A percentile compares a stretch with the other conserved stretches of the same genome.
These are phyloP conservation scores for Capsicum rhomboideum DNA, from an alignment of 257 asterid genomes.

Conservation along the genomic window DNA sequence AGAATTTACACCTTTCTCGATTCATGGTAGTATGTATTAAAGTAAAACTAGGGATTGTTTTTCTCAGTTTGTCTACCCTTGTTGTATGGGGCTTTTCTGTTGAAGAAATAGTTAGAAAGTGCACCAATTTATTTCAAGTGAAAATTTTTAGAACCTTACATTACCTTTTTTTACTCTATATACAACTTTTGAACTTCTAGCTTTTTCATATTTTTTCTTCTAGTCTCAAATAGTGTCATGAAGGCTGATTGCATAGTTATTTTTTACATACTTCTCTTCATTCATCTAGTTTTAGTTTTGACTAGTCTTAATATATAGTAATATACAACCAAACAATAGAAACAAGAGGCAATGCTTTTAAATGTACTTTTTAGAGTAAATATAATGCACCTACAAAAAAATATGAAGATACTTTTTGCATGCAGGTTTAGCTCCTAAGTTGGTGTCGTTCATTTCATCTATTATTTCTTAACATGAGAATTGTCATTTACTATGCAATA, in stretches of 20 bases:
- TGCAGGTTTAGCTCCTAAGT: not conserved
- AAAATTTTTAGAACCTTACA: not conserved
- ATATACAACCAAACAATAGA: not conserved
- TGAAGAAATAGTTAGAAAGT: not conserved
- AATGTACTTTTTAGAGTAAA: not conserved
- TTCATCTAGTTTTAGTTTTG: no score
- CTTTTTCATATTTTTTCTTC: not conserved
- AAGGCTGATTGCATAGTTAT: not conserved
- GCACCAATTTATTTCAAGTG: not conserved
- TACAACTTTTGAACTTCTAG: not conserved
- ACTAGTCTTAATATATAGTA: no score
- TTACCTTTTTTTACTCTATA: not conserved
- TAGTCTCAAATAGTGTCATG: not conserved
- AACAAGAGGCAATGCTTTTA: not conserved
- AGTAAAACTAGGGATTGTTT: not conserved
- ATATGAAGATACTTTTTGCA: not conserved
- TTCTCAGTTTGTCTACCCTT: not conserved
- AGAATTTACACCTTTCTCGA: not conserved
- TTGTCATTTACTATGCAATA: not conserved
- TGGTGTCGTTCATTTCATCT: not conserved
- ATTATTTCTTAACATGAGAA: not conserved
- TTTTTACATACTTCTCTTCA: no score
- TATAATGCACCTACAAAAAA: not conserved
- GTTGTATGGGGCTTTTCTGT: not conserved
- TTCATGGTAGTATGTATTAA: not conserved